Base-by-base conservation (phyloP, 164 flowering plant species). In the Litsea cubeba region DNA sequence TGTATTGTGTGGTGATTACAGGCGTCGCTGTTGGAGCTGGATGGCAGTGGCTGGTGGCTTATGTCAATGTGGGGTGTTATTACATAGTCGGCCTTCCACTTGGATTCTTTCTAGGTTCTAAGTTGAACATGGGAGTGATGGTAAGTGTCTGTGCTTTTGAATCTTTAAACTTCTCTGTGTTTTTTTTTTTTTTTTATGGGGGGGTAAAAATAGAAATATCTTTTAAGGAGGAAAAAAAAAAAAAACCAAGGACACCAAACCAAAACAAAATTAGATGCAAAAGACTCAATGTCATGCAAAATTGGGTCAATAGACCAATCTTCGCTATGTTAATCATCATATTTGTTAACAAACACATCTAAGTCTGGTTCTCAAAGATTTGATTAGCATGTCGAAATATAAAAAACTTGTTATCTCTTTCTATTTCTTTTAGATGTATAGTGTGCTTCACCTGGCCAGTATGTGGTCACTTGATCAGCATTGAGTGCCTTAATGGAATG, bases 21-120 rank as follows among this genome's bases (percentile, higher is more conserved):
- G 84, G 84, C 75, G 84, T 82, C 32, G 84, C 84, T 67, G 75
- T 79, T 7, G 84, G 82, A 72, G 82, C 82, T 12, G 84, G 84
- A 35, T 82, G 84, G 82, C 84, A 82, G 70, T 77, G 78, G 79
- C 51, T 82, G 71, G 82, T 79, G 14, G 84, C 84, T 30, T 82
- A 79, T 70, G 72, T 82, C 5, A 82, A 79, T 54, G 25, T 82
- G 32, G 84, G 75, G 58, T 79, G 82, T 68, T 82, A 82, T 57
- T 82, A 77, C 65, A 24, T 79, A 24, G 74, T 82, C 3, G 84
- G 84, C 30, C 76, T 79, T 68, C 84, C 84, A 1, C 82, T 82
- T 15, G 84, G 82, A 10, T 82, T 82, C 79, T 67, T 79, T 11
- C 75, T 79, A 18, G 84, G 84, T 14, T 25, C 79, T 35, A 17